Evolutionary conservation across 345 rosid genomes (phyloP).

Genomic region (Aquilaria malaccensis): DNA sequence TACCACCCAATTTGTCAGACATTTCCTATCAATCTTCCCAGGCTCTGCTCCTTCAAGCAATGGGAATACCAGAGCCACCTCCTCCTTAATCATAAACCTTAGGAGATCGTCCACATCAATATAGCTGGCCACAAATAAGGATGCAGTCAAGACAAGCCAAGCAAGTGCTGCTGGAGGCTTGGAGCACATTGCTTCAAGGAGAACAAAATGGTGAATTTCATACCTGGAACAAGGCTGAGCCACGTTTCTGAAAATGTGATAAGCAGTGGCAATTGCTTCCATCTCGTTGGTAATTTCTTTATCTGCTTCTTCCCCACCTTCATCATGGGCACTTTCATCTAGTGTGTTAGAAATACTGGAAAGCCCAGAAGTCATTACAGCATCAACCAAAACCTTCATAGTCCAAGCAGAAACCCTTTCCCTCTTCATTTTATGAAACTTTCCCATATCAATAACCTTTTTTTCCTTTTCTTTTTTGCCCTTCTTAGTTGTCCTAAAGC

Average conservation of each 20-base stretch:
- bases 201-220: slow-evolving; percentile 15
- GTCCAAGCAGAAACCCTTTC: slow-evolving; percentile 93
- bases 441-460: slow-evolving; percentile 73
- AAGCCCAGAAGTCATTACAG: slow-evolving; percentile 56
- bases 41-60: slow-evolving; percentile 52
- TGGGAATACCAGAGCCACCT: slow-evolving; percentile 71
- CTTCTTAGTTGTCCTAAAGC: slow-evolving; percentile 40
- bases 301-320: slow-evolving; percentile 33
- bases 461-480: slow-evolving; percentile 36
- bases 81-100: slow-evolving; percentile 85
- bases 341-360: slow-evolving; percentile 62
- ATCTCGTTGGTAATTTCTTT: slow-evolving; percentile 69
- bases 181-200: slow-evolving; percentile 1
- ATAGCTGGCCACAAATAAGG: slow-evolving; percentile 33
- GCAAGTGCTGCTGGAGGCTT: neutral
- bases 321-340: slow-evolving; percentile 40
- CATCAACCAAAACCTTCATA: slow-evolving; percentile 76
- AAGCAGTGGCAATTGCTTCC: slow-evolving; percentile 76
- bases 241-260: slow-evolving; percentile 54
- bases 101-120: slow-evolving; percentile 69
- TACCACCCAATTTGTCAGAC: slow-evolving; percentile 85
- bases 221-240: slow-evolving; percentile 37
- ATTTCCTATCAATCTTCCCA: slow-evolving; percentile 45
- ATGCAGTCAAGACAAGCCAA: slow-evolving; percentile 8
- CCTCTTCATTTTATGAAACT: slow-evolving; percentile 62